A percentile compares a stretch with the other conserved stretches of the same genome.
Conservation (phyloP, 169 alveolate species). For the Perkinsus marinus region DNA sequence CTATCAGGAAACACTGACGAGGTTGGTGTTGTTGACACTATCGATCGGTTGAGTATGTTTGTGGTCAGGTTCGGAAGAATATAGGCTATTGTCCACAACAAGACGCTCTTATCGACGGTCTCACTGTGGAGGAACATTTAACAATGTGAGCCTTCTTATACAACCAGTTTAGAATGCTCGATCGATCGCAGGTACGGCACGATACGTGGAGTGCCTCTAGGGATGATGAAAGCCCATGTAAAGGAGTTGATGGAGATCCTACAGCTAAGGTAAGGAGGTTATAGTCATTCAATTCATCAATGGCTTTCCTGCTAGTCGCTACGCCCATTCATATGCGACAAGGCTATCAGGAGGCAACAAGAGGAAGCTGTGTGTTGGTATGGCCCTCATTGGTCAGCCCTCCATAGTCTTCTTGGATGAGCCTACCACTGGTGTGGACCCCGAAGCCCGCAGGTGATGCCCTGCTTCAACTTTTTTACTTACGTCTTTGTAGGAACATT, state of each 20-base stretch:
- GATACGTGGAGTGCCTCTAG: conserved; percentile 48
- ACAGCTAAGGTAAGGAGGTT: conserved; percentile 22
- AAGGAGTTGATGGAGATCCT: conserved; percentile 35
- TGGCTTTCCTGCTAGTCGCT: conserved; percentile 13
- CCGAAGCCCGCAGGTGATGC: conserved; percentile 50
- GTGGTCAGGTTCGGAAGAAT: not conserved
- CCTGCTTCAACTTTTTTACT: too few species aligned
- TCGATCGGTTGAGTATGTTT: not conserved
- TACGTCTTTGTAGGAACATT: not conserved
- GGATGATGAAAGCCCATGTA: conserved; percentile 22
- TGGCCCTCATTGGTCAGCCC: conserved; percentile 64
- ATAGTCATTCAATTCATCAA: not conserved
- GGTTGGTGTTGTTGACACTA: not conserved
- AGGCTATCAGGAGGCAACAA: conserved; percentile 62
- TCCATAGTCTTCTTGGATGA: conserved; percentile 63
- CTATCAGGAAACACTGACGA: not conserved
- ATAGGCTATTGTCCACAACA: conserved; percentile 47
- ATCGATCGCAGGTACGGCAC: conserved; percentile 13
- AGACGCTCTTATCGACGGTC: conserved; percentile 40
- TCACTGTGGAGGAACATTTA: conserved; percentile 57
- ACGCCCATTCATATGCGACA: conserved; percentile 26
- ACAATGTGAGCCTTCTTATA: conserved; percentile 15
- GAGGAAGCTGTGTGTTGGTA: conserved; percentile 58
- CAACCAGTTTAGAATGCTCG: not conserved
- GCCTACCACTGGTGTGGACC: conserved; percentile 73